Conservation (phyloP, 306 rosid species). For the Cicer pinnatifidum region DNA sequence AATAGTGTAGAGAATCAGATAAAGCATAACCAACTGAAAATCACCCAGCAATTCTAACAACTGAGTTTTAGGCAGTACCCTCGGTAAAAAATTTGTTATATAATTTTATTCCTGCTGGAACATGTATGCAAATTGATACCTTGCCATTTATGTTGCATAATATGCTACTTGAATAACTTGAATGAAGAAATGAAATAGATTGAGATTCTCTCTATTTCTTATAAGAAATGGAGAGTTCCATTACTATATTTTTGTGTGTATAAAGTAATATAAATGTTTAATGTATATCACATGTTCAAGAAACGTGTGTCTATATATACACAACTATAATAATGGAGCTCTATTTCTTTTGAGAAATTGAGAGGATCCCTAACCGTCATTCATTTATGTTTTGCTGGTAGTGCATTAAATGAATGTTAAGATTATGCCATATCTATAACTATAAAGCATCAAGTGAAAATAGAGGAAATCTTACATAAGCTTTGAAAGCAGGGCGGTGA, state of each 20-base stretch:
- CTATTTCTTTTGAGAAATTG: no score
- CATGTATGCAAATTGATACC: neutral
- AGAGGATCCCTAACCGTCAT: neutral
- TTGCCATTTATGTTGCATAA: conserved; percentile 4
- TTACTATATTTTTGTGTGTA: no score
- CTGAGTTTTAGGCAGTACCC: neutral
- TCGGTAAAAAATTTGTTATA: no score
- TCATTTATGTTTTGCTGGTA: conserved; percentile 3
- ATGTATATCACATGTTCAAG: no score
- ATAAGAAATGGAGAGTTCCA: no score
- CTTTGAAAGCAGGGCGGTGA: conserved; percentile 94
- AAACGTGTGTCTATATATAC: no score
- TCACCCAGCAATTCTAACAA: neutral
- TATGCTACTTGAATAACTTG: conserved; percentile 15
- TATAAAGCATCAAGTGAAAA: conserved; percentile 37
- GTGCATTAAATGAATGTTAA: conserved; percentile 25
- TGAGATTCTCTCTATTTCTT: no score
- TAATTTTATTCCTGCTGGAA: neutral
- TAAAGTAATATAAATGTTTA: no score
- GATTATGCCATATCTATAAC: conserved; percentile 11
- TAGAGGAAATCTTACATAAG: conserved; percentile 74
- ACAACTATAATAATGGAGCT: no score
- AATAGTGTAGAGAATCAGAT: conserved; percentile 9
- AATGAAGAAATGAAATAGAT: conserved; percentile 23
- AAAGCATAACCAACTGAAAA: conserved; percentile 29